Percentiles rank a stretch among this genome's conserved stretches.
These are phyloP conservation scores for Epithemia pelagica DNA, from an alignment of 108 stramenopile species.

Conservation along the genomic window DNA sequence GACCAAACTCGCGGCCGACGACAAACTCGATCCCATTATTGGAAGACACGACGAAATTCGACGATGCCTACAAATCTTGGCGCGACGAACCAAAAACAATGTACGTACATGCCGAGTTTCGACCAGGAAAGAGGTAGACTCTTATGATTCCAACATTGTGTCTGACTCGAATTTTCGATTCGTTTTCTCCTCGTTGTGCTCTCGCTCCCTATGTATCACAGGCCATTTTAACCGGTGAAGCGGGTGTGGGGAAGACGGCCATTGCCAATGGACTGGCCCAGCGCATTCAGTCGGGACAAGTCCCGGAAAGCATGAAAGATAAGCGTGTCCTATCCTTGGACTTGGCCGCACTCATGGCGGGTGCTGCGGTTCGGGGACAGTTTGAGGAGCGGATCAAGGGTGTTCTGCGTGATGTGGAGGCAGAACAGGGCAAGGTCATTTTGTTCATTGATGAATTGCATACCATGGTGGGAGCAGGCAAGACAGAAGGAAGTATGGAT, in stretches of 20 bases:
- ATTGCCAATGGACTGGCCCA: slow-evolving; percentile 83
- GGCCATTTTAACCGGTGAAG: slow-evolving; percentile 87
- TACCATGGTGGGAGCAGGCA: slow-evolving; percentile 88
- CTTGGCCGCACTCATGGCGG: slow-evolving; percentile 78
- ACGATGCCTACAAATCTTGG: slow-evolving; percentile 86
- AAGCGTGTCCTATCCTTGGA: slow-evolving; percentile 83
- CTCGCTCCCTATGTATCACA: background rate
- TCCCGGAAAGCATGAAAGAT: slow-evolving; percentile 69
- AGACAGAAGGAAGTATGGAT: slow-evolving; percentile 31
- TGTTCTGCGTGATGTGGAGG: slow-evolving; percentile 83
- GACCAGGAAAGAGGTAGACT: no score
- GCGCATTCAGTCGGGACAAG: slow-evolving; percentile 57
- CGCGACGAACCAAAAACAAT: slow-evolving; percentile 92
- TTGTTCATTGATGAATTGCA: slow-evolving; percentile 97
- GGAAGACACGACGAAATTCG: slow-evolving; percentile 95
- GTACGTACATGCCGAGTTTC: background rate
- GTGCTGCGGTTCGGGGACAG: slow-evolving; percentile 93
- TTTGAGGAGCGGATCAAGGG: slow-evolving; percentile 95
- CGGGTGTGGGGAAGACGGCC: slow-evolving; percentile 46
- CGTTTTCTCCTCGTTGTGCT: background rate
- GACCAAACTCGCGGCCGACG: slow-evolving; percentile 50
- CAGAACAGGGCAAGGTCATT: slow-evolving; percentile 72
- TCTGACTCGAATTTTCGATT: no score
- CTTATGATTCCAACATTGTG: no score
- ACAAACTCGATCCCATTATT: slow-evolving; percentile 93